phyloP scores from a whole-genome alignment of 768 basidiomycete genomes.

The Nidularia sp. region DNA sequence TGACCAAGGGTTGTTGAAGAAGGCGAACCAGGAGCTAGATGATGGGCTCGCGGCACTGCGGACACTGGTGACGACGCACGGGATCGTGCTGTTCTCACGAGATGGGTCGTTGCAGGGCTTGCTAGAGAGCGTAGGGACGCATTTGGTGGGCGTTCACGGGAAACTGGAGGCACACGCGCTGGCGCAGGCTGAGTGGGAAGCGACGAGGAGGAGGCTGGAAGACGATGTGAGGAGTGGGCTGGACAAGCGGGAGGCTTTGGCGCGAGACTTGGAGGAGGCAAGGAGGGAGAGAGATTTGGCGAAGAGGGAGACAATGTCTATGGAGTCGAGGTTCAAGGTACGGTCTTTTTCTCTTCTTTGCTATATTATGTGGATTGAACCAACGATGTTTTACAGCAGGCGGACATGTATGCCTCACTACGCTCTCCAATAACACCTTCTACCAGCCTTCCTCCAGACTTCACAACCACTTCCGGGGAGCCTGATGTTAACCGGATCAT shows the following conservation, averaged over 20 bases:
- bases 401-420: neutral
- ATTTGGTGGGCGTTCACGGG: conserved; percentile 44
- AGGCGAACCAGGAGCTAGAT: conserved; percentile 46
- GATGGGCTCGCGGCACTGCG: conserved; percentile 43
- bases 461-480: conserved; percentile 12
- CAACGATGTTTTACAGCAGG: neutral
- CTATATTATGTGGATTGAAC: conserved; percentile 1
- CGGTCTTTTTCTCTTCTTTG: neutral
- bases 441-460: conserved; percentile 18
- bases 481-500: conserved; percentile 52
- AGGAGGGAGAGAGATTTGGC: conserved; percentile 49
- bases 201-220: conserved; percentile 38
- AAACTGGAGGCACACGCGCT: conserved; percentile 38
- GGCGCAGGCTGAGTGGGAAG: conserved; percentile 46
- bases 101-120: conserved; percentile 48
- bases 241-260: conserved; percentile 42
- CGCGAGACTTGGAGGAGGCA: conserved; percentile 50
- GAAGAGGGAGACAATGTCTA: conserved; percentile 30
- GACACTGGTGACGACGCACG: conserved; percentile 50
- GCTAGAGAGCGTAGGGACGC: conserved; percentile 41
- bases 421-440: conserved; percentile 16
- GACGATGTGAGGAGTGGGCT: conserved; percentile 42
- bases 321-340: conserved; percentile 37
- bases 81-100: conserved; percentile 48
- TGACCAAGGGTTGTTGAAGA: conserved; percentile 28